These are phyloP conservation scores for Uronychia binucleata DNA, from an alignment of 73 alveolate species.

Conservation along the genomic window DNA sequence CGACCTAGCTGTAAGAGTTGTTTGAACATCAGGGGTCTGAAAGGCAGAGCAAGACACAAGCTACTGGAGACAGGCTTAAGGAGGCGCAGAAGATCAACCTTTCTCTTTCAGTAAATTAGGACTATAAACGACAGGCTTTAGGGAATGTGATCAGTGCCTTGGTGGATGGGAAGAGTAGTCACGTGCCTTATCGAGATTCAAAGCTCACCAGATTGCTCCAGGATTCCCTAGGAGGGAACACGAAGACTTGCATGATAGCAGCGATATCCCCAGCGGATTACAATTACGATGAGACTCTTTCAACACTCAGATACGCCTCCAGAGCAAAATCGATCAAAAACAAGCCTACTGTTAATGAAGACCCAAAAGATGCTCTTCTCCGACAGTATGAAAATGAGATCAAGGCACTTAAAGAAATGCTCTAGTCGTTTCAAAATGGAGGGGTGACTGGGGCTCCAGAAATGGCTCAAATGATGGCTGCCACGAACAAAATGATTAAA, in stretches of 20 bases:
- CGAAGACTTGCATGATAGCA: conserved; percentile 86
- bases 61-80: conserved; percentile 74
- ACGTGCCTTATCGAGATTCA: conserved; percentile 98
- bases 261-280: conserved; percentile 85
- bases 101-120: conserved; percentile 73
- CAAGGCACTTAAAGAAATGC: conserved; percentile 44
- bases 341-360: conserved; percentile 89
- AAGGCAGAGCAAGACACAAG: conserved; percentile 76
- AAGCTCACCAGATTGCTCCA: conserved; percentile 94
- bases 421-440: conserved; percentile 4
- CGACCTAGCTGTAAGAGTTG: conserved; percentile 93
- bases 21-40: too few relatives aligned
- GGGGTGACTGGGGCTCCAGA: neutral
- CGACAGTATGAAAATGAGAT: conserved; percentile 86
- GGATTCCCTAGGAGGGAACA: conserved; percentile 87
- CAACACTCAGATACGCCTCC: conserved; percentile 84
- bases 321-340: conserved; percentile 84
- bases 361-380: conserved; percentile 85
- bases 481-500: neutral
- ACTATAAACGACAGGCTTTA: conserved; percentile 51
- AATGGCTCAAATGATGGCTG: neutral
- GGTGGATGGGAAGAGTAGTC: conserved; percentile 90
- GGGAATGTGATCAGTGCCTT: conserved; percentile 96
- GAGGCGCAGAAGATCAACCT: conserved; percentile 87
- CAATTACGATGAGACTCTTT: conserved; percentile 88